Percentiles rank a stretch among this genome's conserved stretches.
Evolutionary conservation across 2,329 filamentous ascomycete genomes (phyloP).

Genomic region (Ampelomyces quisqualis): DNA sequence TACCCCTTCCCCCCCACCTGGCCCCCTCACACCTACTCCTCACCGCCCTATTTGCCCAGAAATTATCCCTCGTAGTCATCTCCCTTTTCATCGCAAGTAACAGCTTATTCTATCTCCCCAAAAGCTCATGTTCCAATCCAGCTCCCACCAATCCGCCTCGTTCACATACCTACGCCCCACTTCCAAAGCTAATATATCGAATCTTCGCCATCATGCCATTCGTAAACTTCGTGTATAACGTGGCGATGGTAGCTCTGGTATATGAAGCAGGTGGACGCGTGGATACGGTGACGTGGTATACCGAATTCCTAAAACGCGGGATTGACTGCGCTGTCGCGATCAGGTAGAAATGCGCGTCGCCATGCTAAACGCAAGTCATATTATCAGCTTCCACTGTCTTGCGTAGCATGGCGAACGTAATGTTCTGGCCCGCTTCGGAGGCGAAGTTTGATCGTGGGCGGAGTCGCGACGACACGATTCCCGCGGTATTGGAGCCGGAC

Average conservation of each 20-base stretch:
- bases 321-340: slow-evolving; percentile 28
- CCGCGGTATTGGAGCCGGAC: slow-evolving; percentile 27
- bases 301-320: slow-evolving; percentile 27
- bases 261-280: slow-evolving; percentile 5
- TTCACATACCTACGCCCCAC: slow-evolving; percentile 33
- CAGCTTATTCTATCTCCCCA: slow-evolving; percentile 15
- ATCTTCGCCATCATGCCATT: slow-evolving; percentile 28
- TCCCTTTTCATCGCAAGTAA: slow-evolving; percentile 14
- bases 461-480: slow-evolving; percentile 21
- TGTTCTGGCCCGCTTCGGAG: slow-evolving; percentile 24
- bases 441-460: slow-evolving; percentile 31
- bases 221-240: slow-evolving; percentile 16
- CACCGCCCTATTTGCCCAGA: slow-evolving; percentile 27
- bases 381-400: slow-evolving; percentile 26
- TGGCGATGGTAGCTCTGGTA: slow-evolving; percentile 12
- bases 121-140: slow-evolving; percentile 16
- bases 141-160: slow-evolving; percentile 17
- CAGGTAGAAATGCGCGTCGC: slow-evolving; percentile 19
- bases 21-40: slow-evolving; percentile 29
- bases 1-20: slow-evolving; percentile 22
- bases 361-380: slow-evolving; percentile 22
- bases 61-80: slow-evolving; percentile 13
- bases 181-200: slow-evolving; percentile 24
- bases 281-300: slow-evolving; percentile 25
- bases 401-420: slow-evolving; percentile 27